Base-by-base conservation (phyloP, 352 stramenopile genomes). In the Bremia lactucae region DNA sequence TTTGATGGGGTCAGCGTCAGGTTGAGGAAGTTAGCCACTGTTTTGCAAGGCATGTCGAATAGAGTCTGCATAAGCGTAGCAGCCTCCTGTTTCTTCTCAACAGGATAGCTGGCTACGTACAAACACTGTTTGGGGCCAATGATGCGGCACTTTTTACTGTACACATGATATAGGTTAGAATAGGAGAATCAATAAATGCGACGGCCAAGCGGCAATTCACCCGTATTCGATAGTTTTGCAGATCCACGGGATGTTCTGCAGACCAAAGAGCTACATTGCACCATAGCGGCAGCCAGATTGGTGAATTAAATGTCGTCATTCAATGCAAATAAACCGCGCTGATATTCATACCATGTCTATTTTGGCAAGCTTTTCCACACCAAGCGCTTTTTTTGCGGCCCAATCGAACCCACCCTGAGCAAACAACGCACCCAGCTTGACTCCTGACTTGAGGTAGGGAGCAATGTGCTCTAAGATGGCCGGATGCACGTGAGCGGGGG, bases 211-310 rank as follows among this genome's bases (percentile, higher is more conserved):
- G 39, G 9, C 23, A 37, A 49, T 59, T 34, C 40, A 85, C 74
- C 75, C 74, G 44, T 95, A 95, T 51, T 90, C 66, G 18, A 72
- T 83, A 21, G 79, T 75, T 61, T 95, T 95, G 71, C 86, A 96
- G 59, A 96, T 96, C 86, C 86, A 96, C 35, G 86, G 86, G 52
- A 96, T 96, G 72, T 96, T 96, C 50, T 96, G 86, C 22, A 96
- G 62, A 45, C 86, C 86, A 46, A 96, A 95, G 42, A 96, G 72
- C 72, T 88, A 44, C 35, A 52, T 14, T 39, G 31, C 5, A 53
- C 33, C n/a, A 54, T 38, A 16, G 35, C 29, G 20, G n/a, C 15
- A 40, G 31, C 25, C n/a, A n/a, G n/a, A n/a, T n/a, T n/a, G n/a
- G n/a, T n/a, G n/a, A 38, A 21, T 38, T 31, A 46, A 1, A 8